Percentiles rank a stretch among this genome's conserved stretches.
Conservation (phyloP, 805 yeast species). For the Brettanomyces naardenensis region DNA sequence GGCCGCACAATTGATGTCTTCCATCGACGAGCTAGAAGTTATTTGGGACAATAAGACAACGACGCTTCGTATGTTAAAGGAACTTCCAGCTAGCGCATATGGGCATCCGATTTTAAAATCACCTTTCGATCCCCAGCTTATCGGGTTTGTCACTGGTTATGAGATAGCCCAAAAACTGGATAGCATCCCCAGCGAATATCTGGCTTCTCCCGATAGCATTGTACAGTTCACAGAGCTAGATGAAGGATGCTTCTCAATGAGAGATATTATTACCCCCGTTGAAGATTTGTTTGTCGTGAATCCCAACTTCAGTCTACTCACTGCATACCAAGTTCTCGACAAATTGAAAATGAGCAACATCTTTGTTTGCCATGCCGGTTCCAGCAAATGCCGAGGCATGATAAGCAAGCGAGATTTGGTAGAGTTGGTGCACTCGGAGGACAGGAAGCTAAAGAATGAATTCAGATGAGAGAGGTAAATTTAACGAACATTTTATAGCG, state of each 20-base stretch:
- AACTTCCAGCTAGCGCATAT: constrained; percentile 17
- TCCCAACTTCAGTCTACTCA: constrained; percentile 23
- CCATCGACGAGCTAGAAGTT: constrained; percentile 20
- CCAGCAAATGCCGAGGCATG: constrained; percentile 24
- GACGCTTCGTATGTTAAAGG: constrained; percentile 19
- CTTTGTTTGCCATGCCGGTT: constrained; percentile 22
- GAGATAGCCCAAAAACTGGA: constrained; percentile 27
- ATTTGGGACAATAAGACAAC: constrained; percentile 26
- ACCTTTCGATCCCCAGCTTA: constrained; percentile 24
- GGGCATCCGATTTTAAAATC: constrained; percentile 41
- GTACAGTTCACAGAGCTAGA: constrained; percentile 9
- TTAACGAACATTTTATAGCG: too few species aligned
- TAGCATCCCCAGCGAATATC: constrained; percentile 6
- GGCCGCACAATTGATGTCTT: constrained; percentile 30
- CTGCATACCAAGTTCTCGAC: constrained; percentile 31
- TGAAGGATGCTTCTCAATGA: constrained; percentile 11
- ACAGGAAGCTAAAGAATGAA: constrained; percentile 3
- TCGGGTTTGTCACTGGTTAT: constrained; percentile 35
- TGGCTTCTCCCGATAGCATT: constrained; percentile 11
- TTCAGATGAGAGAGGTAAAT: constrained; percentile 8
- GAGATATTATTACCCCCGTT: constrained; percentile 8
- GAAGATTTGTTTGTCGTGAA: constrained; percentile 22
- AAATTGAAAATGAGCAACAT: constrained; percentile 27
- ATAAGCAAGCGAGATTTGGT: constrained; percentile 28
- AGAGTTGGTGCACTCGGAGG: constrained; percentile 6